A percentile compares a stretch with the other conserved stretches of the same genome.
These are phyloP conservation scores for Hypericum androsaemum DNA, from an alignment of 345 rosid species.

Conservation along the genomic window DNA sequence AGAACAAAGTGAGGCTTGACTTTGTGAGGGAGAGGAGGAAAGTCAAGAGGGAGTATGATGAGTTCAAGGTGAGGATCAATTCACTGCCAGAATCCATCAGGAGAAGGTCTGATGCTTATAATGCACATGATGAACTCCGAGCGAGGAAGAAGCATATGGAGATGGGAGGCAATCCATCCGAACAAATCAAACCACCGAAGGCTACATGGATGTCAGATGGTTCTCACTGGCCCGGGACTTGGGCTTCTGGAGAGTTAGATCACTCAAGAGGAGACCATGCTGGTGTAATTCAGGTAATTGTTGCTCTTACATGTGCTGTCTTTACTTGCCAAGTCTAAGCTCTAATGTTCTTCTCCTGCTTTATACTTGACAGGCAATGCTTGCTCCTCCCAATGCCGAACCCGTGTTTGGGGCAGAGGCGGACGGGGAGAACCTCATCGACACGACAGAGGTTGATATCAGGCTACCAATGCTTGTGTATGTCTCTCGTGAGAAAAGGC, in stretches of 20 bases:
- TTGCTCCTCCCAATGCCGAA: constrained; percentile 69
- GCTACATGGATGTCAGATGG: constrained; percentile 91
- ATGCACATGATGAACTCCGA: constrained; percentile 64
- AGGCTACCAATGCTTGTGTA: constrained; percentile 53
- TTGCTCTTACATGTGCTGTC: not conserved
- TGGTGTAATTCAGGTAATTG: constrained; percentile 62
- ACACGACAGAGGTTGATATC: constrained; percentile 46
- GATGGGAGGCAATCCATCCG: constrained; percentile 33
- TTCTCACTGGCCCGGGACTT: constrained; percentile 84
- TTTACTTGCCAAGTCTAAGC: not conserved
- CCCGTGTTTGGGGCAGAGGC: constrained; percentile 36
- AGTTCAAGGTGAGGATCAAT: constrained; percentile 73
- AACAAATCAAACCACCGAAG: constrained; percentile 34
- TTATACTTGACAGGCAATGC: constrained; percentile 52
- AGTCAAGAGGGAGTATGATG: constrained; percentile 77
- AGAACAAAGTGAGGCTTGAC: constrained; percentile 63
- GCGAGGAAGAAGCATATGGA: constrained; percentile 65
- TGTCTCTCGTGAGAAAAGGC: constrained; percentile 58
- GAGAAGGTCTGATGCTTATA: constrained; percentile 68
- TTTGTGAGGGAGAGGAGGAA: constrained; percentile 75
- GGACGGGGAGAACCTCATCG: constrained; percentile 37
- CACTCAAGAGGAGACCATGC: constrained; percentile 72
- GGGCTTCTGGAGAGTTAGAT: constrained; percentile 55
- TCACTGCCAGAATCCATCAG: constrained; percentile 59
- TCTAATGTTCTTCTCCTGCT: not conserved